These are phyloP conservation scores for Quercus berberidifolia DNA, from an alignment of 306 rosid species.

Conservation along the genomic window DNA sequence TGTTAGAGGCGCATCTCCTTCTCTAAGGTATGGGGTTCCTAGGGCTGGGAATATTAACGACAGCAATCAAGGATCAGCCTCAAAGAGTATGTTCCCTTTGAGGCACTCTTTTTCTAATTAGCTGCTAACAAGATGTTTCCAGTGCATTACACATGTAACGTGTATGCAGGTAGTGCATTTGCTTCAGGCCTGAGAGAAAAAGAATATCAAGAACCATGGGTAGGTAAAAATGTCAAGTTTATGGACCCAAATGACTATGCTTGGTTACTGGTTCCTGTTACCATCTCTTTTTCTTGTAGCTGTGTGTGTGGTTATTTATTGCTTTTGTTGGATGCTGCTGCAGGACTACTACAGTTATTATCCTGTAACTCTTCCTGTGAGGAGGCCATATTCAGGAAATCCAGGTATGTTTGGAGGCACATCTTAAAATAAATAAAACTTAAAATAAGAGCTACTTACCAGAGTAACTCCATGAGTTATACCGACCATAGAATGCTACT, in stretches of 20 bases:
- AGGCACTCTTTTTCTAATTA: slow-evolving; percentile 10
- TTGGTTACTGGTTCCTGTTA: slow-evolving; percentile 2
- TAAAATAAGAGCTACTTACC: not conserved
- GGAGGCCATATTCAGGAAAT: slow-evolving; percentile 79
- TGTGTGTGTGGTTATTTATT: slow-evolving; percentile 9
- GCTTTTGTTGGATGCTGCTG: slow-evolving; percentile 29
- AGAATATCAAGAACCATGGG: slow-evolving; percentile 86
- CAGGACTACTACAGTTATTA: slow-evolving; percentile 67
- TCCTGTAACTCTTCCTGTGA: slow-evolving; percentile 68
- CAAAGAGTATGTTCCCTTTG: slow-evolving; percentile 35
- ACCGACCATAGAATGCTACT: not conserved
- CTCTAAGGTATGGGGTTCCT: slow-evolving; percentile 37
- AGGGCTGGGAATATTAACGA: slow-evolving; percentile 22
- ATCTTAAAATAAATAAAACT: slow-evolving; percentile 6
- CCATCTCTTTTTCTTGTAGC: not conserved
- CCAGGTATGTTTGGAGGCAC: slow-evolving; percentile 55
- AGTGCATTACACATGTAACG: slow-evolving; percentile 11
- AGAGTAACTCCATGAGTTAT: slow-evolving; percentile 1
- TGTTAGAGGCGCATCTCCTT: slow-evolving; percentile 49
- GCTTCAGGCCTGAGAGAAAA: slow-evolving; percentile 31
- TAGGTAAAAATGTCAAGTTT: slow-evolving; percentile 30
- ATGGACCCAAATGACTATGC: not conserved
- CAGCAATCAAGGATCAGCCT: slow-evolving; percentile 31
- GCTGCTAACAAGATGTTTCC: slow-evolving; percentile 23
- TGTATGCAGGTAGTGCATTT: slow-evolving; percentile 24